Base-by-base conservation (phyloP, 805 yeast genomes). In the Zygosaccharomyces kombuchaensis region DNA sequence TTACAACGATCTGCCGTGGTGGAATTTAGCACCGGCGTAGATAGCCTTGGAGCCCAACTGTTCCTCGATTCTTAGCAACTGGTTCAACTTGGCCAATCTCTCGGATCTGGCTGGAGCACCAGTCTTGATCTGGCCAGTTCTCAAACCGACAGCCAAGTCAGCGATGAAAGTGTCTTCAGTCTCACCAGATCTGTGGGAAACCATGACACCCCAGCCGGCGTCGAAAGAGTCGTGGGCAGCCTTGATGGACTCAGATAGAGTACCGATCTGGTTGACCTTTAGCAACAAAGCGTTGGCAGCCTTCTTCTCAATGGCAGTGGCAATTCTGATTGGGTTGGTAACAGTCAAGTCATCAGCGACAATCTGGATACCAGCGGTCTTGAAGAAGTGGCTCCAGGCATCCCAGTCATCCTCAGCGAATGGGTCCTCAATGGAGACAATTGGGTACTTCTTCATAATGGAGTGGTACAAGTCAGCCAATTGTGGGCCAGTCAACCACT, bases 61-160 rank as follows among this genome's bases (percentile, higher is more conserved):
- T 80, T 91, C 96, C 82, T 93, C 98, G 67, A 91, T 91, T 79
- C 98, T 87, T 73, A 91, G 82, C 74, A 91, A 83, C 82, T 91
- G 96, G 90, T 91, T 91, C 74, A 85, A 83, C 80, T 91, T 91
- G 72, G 98, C 98, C 75, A 93, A 84, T 84, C 99, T 91, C 81
- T 91, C 99, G 61, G 97, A 87, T 81, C 99, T 90, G 63, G 97
- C 96, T 70, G 98, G 98, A 71, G 99, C 98, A 84, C 99, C 99
- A 62, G 97, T 87, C 90, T 91, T 91, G 76, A 91, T 87, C 81
- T 91, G 98, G 72, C 97, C 99, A 59, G 95, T 66, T 84, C 97
- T 88, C 73, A 91, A 81, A 80, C 98, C 98, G 65, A 93, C 99
- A 66, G 88, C 78, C 71, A 91, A 81, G 76, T 91, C 98, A 68